phyloP scores from a whole-genome alignment of 192 early-diverging fungal species.

The Podila minutissima region DNA sequence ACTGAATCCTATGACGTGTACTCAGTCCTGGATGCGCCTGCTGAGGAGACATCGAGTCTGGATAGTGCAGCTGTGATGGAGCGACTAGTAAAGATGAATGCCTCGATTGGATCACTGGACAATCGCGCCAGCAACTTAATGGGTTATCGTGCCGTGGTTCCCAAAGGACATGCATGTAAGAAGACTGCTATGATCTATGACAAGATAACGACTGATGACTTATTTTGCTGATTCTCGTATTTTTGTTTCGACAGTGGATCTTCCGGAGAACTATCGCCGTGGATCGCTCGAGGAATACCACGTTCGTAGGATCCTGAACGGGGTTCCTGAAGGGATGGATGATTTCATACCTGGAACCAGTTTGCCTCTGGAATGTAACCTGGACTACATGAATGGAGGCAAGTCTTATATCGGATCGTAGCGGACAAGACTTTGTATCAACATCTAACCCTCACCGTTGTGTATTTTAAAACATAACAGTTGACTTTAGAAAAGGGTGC shows the following conservation, averaged over 20 bases:
- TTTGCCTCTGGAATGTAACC: conserved; percentile 91
- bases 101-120: conserved; percentile 25
- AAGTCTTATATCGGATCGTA: not conserved
- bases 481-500: conserved; percentile 98
- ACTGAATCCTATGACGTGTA: conserved; percentile 71
- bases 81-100: conserved; percentile 23
- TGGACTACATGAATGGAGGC: conserved; percentile 93
- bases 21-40: conserved; percentile 76
- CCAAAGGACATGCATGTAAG: conserved; percentile 43
- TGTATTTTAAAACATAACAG: conserved; percentile 50
- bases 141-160: conserved; percentile 38
- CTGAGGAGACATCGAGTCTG: not conserved
- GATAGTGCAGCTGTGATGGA: conserved; percentile 24
- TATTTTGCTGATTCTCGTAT: not conserved
- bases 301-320: conserved; percentile 82
- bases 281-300: conserved; percentile 68
- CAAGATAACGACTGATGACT: too few species aligned
- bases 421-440: too few species aligned
- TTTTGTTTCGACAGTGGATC: conserved; percentile 24
- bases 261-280: conserved; percentile 65
- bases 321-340: conserved; percentile 89
- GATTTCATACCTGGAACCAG: conserved; percentile 78
- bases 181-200: not conserved
- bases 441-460: not conserved
- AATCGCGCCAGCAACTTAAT: conserved; percentile 26